A percentile compares a stretch with the other conserved stretches of the same genome.
Evolutionary conservation across 257 asterid genomes (phyloP).

Genomic region (Scutellaria galericulata): DNA sequence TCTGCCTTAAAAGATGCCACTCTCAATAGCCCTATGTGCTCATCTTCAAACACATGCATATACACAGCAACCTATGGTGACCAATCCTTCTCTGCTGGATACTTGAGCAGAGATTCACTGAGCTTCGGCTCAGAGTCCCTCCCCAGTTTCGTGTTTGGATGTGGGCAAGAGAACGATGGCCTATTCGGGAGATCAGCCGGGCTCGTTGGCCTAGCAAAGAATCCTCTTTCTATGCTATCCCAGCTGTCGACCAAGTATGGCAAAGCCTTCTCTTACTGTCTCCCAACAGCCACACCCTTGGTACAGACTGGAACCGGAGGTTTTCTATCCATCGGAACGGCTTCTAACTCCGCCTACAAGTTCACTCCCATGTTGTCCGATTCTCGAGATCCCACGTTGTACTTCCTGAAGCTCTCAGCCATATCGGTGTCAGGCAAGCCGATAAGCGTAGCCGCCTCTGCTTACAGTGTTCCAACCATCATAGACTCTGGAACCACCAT

Average conservation of each 20-base stretch:
- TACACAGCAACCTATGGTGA: constrained; percentile 59
- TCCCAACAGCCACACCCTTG: constrained; percentile 48
- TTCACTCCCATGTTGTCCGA: constrained; percentile 63
- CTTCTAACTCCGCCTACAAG: constrained; percentile 37
- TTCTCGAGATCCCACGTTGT: constrained; percentile 45
- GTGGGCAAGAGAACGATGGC: constrained; percentile 59
- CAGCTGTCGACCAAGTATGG: constrained; percentile 55
- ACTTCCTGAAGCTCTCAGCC: constrained; percentile 45
- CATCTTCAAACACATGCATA: constrained; percentile 43
- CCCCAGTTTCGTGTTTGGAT: constrained; percentile 50
- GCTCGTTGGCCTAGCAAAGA: constrained; percentile 53
- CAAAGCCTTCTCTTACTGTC: constrained; percentile 54
- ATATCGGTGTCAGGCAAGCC: constrained; percentile 45
- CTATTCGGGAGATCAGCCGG: constrained; percentile 63
- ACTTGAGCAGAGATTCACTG: constrained; percentile 48
- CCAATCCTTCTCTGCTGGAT: constrained; percentile 51
- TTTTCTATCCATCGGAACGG: constrained; percentile 48
- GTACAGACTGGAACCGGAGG: constrained; percentile 54
- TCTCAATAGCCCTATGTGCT: constrained; percentile 50
- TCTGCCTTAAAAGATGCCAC: constrained; percentile 49
- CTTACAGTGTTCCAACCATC: constrained; percentile 47
- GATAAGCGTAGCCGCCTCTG: constrained; percentile 38
- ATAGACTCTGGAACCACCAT: constrained; percentile 65
- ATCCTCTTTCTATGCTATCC: constrained; percentile 52
- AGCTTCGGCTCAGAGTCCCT: constrained; percentile 47